Conservation (phyloP, 1,139 yeast genomes). For the Hyphopichia fennica region DNA sequence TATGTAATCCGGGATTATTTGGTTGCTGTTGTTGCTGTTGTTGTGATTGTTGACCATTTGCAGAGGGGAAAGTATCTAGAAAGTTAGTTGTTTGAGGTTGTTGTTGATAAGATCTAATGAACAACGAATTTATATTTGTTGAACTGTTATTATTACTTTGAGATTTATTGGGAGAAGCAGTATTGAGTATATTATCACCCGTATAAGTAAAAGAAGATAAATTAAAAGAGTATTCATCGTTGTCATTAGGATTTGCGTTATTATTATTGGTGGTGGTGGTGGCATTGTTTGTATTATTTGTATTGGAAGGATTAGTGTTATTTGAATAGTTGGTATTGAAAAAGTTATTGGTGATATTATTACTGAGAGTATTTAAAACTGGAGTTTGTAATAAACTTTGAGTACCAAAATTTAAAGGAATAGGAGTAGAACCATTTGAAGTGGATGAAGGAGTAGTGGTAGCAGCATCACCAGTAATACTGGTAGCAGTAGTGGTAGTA, state of each 20-base stretch:
- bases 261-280: conserved; percentile 5
- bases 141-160: conserved; percentile 15
- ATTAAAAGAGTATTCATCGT: conserved; percentile 26
- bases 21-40: conserved; percentile 9
- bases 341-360: conserved; percentile 36
- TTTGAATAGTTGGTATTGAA: conserved; percentile 29
- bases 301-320: neutral
- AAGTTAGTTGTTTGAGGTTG: conserved; percentile 12
- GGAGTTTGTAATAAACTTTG: conserved; percentile 31
- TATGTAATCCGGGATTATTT: conserved; percentile 22
- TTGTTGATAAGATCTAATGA: conserved; percentile 11
- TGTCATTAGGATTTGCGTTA: neutral
- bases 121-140: conserved; percentile 23
- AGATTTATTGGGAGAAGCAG: conserved; percentile 5
- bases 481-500: neutral
- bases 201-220: conserved; percentile 31
- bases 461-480: neutral
- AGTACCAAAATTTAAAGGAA: conserved; percentile 7
- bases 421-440: conserved; percentile 1
- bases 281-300: neutral
- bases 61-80: conserved; percentile 10
- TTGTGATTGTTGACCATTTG: neutral
- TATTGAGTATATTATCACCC: conserved; percentile 15
- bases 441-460: neutral
- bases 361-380: conserved; percentile 25